Evolutionary conservation across 202 grass and related monocot genomes (phyloP).

Genomic region (Brachypodium distachyon): DNA sequence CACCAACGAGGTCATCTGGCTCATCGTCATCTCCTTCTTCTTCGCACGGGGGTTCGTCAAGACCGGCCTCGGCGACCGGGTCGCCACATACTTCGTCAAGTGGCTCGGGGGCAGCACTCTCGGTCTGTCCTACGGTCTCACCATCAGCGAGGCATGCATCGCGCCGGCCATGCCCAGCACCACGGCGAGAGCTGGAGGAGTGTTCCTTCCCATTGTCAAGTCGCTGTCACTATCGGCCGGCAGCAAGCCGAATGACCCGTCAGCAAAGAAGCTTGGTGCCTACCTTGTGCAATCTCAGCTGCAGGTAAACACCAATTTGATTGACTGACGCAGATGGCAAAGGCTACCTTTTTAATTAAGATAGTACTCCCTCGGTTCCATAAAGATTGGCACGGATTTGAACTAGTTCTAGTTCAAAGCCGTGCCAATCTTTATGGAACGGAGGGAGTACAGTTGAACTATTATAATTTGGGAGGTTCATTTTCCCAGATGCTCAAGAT

Average conservation of each 20-base stretch:
- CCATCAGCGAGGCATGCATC: constrained; percentile 76
- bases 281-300: constrained; percentile 82
- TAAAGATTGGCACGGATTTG: too few relatives aligned
- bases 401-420: too few relatives aligned
- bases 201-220: constrained; percentile 85
- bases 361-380: too few relatives aligned
- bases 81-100: constrained; percentile 88
- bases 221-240: constrained; percentile 62
- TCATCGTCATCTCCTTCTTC: constrained; percentile 98
- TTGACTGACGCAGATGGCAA: constrained; percentile 3
- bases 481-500: not conserved
- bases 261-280: constrained; percentile 65
- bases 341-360: not conserved
- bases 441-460: not conserved
- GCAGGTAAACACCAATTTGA: constrained; percentile 43
- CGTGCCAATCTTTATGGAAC: too few relatives aligned
- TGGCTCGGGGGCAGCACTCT: constrained; percentile 73
- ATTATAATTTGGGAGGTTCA: not conserved
- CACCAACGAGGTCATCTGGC: constrained; percentile 94
- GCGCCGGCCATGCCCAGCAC: constrained; percentile 91
- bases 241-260: constrained; percentile 74
- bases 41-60: constrained; percentile 89
- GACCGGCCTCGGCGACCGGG: constrained; percentile 81
- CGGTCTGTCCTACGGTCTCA: constrained; percentile 77
- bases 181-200: constrained; percentile 77